phyloP scores from a whole-genome alignment of 306 rosid genomes.

The Citrullus amarus region DNA sequence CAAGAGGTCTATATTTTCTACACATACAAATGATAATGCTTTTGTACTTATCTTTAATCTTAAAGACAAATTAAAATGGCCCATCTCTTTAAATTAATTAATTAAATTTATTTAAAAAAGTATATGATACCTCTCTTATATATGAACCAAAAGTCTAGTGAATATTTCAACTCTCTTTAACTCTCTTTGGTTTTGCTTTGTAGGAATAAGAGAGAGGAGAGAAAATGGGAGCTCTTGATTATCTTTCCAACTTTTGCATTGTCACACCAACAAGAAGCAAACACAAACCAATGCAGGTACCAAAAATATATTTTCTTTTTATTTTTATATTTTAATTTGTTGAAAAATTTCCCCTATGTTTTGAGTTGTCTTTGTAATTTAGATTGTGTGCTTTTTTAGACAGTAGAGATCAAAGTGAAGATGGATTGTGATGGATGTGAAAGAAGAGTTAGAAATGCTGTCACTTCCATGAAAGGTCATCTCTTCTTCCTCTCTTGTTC shows the following conservation, averaged over 20 bases:
- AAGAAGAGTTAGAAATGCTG: slow-evolving; percentile 63
- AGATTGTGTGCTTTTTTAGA: slow-evolving; percentile 17
- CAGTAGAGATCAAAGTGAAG: slow-evolving; percentile 8
- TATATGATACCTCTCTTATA: neutral
- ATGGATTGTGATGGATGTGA: slow-evolving; percentile 49
- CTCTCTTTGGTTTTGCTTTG: slow-evolving; percentile 9
- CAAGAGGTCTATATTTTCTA: neutral
- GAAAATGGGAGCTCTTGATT: slow-evolving; percentile 80
- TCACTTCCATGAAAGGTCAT: slow-evolving; percentile 58
- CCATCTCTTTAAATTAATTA: neutral
- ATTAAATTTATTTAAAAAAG: neutral
- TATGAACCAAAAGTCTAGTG: neutral
- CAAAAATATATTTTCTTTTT: neutral
- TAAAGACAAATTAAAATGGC: neutral
- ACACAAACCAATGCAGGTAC: slow-evolving; percentile 86
- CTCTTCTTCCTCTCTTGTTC: neutral
- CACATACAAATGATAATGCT: neutral
- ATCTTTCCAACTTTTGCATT: slow-evolving; percentile 56
- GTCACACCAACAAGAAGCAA: slow-evolving; percentile 35
- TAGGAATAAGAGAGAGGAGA: neutral
- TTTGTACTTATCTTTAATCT: slow-evolving; percentile 1
- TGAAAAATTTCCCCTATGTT: neutral
- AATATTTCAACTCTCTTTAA: neutral
- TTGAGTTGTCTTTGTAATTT: neutral
- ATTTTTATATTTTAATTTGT: neutral